Base-by-base conservation (phyloP, 352 stramenopile genomes). In the Peronospora farinosa region DNA sequence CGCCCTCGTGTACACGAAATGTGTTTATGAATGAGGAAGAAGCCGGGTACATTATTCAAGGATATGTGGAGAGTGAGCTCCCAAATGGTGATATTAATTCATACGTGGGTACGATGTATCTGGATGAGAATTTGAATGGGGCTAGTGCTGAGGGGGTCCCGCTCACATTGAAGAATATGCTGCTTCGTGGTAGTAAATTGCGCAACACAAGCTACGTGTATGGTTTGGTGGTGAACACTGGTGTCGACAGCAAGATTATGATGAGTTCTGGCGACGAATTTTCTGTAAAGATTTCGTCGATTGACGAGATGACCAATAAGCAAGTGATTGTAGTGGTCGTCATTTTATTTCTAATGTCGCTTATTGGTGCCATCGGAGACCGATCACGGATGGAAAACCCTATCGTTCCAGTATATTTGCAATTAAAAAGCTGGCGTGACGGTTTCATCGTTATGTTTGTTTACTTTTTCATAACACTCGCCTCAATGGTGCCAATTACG, bases 191-290 rank as follows among this genome's bases (percentile, higher is more conserved):
- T 7, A 92, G 86, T 60, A 83, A 92, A 45, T 48, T 97, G 5
- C 79, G 90, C 4, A 96, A 96, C 54, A 97, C 90, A 7, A 84
- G 84, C 23, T 94, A 50, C 31, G 75, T 86, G 4, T 92, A 92
- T 28, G 93, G 90, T 0, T 52, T 98, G 6, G 95, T 97, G 5
- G 70, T 97, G 8, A 97, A 98, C 62, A 97, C 89, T 6, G 91
- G 90, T 19, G 66, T 94, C 25, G 90, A 97, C 47, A 78, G 73
- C 5, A 97, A 97, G 61, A 94, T 97, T 44, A 94, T 95, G 75
- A 89, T 90, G 82, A 96, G 78, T 53, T 88, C 81, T 2, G 78
- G 76, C 2, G 74, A 92, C 38, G 81, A 87, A 38, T 88, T 88
- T 48, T 72, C 81, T 1, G 66, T 90, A 1, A 94, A 94, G 54